phyloP scores from a whole-genome alignment of 1,139 yeast genomes.

The Petasospora fabianii region DNA sequence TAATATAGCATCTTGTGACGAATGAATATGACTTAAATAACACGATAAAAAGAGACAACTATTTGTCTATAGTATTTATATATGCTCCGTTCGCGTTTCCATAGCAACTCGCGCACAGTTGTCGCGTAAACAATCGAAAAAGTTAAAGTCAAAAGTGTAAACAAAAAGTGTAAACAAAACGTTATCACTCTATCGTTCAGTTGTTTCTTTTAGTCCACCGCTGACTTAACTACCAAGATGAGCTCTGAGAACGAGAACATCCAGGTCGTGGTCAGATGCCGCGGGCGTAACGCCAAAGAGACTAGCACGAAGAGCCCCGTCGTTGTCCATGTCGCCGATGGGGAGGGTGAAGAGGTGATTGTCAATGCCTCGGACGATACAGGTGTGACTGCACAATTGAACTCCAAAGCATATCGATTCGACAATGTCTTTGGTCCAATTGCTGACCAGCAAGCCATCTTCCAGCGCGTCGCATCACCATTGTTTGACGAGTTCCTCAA shows the following conservation, averaged over 20 bases:
- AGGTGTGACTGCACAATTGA: conserved; percentile 28
- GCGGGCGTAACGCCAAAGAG: conserved; percentile 77
- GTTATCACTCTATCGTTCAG: too few relatives aligned
- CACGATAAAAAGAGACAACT: too few relatives aligned
- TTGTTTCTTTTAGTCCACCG: too few relatives aligned
- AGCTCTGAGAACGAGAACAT: conserved; percentile 42
- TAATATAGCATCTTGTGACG: background rate
- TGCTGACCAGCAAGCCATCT: conserved; percentile 58
- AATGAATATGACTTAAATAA: background rate
- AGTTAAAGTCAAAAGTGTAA: background rate
- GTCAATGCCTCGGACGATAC: conserved; percentile 30
- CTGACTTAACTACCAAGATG: conserved; percentile 14
- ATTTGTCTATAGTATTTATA: too few relatives aligned
- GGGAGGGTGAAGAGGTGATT: conserved; percentile 26
- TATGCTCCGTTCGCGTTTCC: too few relatives aligned
- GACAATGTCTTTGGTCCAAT: conserved; percentile 74
- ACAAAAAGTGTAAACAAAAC: conserved; percentile 8
- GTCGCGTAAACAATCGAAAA: conserved; percentile 6
- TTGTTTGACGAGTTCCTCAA: conserved; percentile 60
- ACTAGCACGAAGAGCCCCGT: conserved; percentile 67
- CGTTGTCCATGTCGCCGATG: conserved; percentile 60
- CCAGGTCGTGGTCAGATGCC: conserved; percentile 83
- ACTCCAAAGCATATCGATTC: conserved; percentile 52
- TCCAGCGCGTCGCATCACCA: conserved; percentile 61
- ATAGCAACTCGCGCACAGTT: conserved; percentile 4